Evolutionary conservation across 2,329 filamentous ascomycete genomes (phyloP).

Genomic region (Aureobasidium leucospermi): DNA sequence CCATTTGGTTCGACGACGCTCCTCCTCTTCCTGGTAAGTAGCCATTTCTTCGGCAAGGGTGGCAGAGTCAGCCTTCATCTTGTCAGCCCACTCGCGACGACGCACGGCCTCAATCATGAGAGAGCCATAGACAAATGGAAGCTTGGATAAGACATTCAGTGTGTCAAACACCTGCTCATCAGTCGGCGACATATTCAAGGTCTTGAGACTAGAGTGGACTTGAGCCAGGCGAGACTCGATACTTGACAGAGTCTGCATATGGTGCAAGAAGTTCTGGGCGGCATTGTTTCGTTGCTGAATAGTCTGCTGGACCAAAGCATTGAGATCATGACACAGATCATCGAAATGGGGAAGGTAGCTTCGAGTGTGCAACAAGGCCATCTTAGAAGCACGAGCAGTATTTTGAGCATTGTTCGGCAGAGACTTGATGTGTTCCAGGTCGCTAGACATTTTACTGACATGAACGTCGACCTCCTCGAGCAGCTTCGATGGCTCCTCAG

Average conservation of each 20-base stretch:
- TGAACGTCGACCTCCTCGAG: slow-evolving; percentile 81
- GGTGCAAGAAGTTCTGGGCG: slow-evolving; percentile 57
- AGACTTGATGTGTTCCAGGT: slow-evolving; percentile 69
- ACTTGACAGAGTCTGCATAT: slow-evolving; percentile 75
- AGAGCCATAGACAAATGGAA: slow-evolving; percentile 85
- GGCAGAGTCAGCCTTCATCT: slow-evolving; percentile 79
- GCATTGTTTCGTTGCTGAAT: slow-evolving; percentile 60
- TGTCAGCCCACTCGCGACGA: slow-evolving; percentile 84
- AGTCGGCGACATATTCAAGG: slow-evolving; percentile 65
- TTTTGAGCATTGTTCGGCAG: slow-evolving; percentile 62
- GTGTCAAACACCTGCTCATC: slow-evolving; percentile 75
- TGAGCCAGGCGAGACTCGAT: slow-evolving; percentile 69
- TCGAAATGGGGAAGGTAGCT: slow-evolving; percentile 55
- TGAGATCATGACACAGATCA: slow-evolving; percentile 51
- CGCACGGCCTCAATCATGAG: slow-evolving; percentile 79
- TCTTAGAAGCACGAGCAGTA: slow-evolving; percentile 54
- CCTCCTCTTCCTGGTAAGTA: slow-evolving; percentile 84
- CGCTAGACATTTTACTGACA: slow-evolving; percentile 76
- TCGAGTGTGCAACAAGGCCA: slow-evolving; percentile 56
- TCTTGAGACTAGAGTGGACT: slow-evolving; percentile 64
- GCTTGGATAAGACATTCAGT: slow-evolving; percentile 68
- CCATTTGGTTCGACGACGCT: slow-evolving; percentile 83
- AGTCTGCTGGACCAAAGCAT: slow-evolving; percentile 43
- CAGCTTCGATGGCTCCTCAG: slow-evolving; percentile 59
- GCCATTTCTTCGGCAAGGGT: slow-evolving; percentile 90